phyloP scores from a whole-genome alignment of 106 monocot species.

The Phalaenopsis equestris region DNA sequence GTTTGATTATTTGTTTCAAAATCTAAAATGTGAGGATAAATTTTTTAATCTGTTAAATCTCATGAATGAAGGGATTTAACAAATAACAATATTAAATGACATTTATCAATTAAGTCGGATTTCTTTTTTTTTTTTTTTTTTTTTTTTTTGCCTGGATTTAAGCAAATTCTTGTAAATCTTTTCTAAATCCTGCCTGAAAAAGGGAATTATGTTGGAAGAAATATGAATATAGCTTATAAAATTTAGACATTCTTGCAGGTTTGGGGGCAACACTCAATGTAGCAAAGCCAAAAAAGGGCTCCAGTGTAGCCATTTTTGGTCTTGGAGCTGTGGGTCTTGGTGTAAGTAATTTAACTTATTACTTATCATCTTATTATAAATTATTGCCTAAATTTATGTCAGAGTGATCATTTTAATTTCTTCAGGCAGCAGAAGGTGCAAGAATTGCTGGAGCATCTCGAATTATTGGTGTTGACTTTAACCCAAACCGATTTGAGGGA shows the following conservation, averaged over 20 bases:
- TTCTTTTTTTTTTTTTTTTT: no score
- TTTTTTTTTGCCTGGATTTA: background rate
- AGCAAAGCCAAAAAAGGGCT: constrained; percentile 78
- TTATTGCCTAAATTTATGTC: background rate
- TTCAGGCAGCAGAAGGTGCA: constrained; percentile 5
- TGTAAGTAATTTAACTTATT: constrained; percentile 27
- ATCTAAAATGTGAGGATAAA: no score
- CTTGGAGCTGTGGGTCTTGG: constrained; percentile 90
- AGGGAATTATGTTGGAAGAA: background rate
- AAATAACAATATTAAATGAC: no score
- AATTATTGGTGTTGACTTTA: constrained; percentile 4
- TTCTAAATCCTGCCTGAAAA: no score
- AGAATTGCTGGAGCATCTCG: constrained; percentile 9
- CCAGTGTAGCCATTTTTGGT: constrained; percentile 82
- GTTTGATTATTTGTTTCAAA: no score
- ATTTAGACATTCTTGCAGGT: constrained; percentile 18
- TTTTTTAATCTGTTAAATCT: no score
- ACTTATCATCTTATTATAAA: background rate
- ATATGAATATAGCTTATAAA: background rate
- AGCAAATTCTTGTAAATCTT: no score
- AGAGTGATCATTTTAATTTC: background rate
- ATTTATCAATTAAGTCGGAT: no score
- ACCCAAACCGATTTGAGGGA: background rate
- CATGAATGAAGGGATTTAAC: no score
- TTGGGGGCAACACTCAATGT: constrained; percentile 92